Conservation (phyloP, 768 basidiomycete genomes). For the Rickenella mellea region DNA sequence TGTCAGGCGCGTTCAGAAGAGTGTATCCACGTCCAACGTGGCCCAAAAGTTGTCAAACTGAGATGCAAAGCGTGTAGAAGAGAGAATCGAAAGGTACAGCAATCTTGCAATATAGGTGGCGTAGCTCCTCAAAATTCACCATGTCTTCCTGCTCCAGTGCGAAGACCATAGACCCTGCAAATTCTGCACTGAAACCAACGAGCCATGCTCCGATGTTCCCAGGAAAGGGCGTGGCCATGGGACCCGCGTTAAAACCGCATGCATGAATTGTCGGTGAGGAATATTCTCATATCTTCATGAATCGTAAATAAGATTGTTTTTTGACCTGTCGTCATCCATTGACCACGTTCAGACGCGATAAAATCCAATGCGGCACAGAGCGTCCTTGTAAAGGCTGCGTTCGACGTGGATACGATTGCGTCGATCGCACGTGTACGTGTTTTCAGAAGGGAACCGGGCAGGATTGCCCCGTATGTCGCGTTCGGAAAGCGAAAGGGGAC, state of each 20-base stretch:
- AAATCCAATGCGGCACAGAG: slow-evolving; percentile 42
- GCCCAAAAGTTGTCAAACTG: slow-evolving; percentile 47
- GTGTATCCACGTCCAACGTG: slow-evolving; percentile 47
- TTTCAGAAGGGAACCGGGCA: slow-evolving; percentile 31
- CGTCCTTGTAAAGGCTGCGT: slow-evolving; percentile 43
- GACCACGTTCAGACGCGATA: slow-evolving; percentile 39
- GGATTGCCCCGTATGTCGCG: slow-evolving; percentile 22
- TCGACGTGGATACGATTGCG: slow-evolving; percentile 42
- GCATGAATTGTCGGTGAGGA: slow-evolving; percentile 14
- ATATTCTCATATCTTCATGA: slow-evolving; percentile 5
- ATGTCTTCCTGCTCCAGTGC: slow-evolving; percentile 21
- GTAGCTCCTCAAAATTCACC: neutral
- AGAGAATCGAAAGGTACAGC: slow-evolving; percentile 32
- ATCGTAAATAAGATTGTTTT: slow-evolving; percentile 7
- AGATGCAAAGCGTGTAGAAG: slow-evolving; percentile 51
- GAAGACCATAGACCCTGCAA: slow-evolving; percentile 51
- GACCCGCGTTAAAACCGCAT: slow-evolving; percentile 43
- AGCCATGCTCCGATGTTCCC: slow-evolving; percentile 38
- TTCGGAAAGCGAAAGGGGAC: neutral
- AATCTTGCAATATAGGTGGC: neutral
- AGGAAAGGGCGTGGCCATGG: slow-evolving; percentile 47
- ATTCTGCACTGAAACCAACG: slow-evolving; percentile 37
- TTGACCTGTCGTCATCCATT: neutral
- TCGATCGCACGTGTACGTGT: slow-evolving; percentile 41
- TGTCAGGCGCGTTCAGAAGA: slow-evolving; percentile 45